Evolutionary conservation across 73 alveolate genomes (phyloP).

Genomic region (Paramecium bursaria): DNA sequence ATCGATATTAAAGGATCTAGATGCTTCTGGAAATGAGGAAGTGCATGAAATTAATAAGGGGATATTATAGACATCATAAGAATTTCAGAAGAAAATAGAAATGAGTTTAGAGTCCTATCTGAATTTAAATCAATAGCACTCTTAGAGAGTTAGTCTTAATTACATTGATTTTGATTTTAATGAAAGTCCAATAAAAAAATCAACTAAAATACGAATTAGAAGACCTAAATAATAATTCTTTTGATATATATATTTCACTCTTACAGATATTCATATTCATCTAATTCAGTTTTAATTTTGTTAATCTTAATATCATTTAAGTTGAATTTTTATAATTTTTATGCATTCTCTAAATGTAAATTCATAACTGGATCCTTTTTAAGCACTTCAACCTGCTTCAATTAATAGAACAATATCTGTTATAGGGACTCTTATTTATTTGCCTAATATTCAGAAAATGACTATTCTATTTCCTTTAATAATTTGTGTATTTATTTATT

Average conservation of each 20-base stretch:
- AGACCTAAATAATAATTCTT: no score
- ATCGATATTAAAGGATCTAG: constrained; percentile 21
- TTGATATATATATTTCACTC: no score
- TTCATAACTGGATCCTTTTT: constrained; percentile 30
- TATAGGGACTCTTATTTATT: neutral
- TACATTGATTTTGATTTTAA: constrained; percentile 43
- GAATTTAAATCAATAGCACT: neutral
- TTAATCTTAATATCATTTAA: neutral
- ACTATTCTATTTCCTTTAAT: constrained; percentile 24
- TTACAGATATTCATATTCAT: no score
- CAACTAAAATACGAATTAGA: no score
- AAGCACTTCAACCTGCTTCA: neutral
- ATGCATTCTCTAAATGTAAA: constrained; percentile 1
- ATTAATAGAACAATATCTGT: neutral
- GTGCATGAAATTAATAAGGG: constrained; percentile 14
- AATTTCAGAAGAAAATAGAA: constrained; percentile 30
- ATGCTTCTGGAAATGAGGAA: constrained; percentile 49
- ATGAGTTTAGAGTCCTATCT: constrained; percentile 19
- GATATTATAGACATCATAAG: constrained; percentile 8
- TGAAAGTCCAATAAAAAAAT: no score
- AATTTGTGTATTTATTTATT: constrained; percentile 31
- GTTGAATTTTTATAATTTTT: neutral
- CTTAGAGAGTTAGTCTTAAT: neutral
- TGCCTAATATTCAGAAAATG: neutral
- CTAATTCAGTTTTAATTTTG: neutral